phyloP scores from a whole-genome alignment of 2,329 filamentous ascomycete genomes.

The Coniochaeta sp. region DNA sequence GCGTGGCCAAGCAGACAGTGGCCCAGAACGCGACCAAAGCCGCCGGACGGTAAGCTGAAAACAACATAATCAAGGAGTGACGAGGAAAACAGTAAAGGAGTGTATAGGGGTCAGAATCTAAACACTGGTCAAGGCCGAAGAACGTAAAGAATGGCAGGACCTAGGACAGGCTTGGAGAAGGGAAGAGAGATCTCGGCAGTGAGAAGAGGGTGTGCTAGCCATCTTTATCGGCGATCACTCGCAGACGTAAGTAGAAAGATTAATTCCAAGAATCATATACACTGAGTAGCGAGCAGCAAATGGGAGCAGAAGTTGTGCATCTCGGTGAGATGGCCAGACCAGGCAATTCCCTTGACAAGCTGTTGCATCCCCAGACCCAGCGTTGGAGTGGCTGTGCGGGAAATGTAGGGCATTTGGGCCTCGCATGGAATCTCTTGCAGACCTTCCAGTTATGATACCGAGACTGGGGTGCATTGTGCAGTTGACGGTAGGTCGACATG shows the following conservation, averaged over 20 bases:
- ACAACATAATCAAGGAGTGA: conserved; percentile 2
- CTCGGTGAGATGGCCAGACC: neutral
- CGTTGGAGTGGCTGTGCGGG: neutral
- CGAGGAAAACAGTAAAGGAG: neutral
- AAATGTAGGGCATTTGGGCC: neutral
- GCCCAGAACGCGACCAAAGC: neutral
- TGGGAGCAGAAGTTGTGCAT: neutral
- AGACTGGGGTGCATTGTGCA: neutral
- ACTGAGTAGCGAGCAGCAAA: neutral
- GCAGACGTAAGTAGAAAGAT: neutral
- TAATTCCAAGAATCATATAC: neutral
- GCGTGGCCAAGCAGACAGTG: conserved; percentile 3
- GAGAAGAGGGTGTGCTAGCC: neutral
- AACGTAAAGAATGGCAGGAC: neutral
- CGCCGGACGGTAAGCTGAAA: neutral
- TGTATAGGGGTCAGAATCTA: neutral
- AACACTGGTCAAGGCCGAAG: neutral
- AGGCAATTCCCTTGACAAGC: neutral
- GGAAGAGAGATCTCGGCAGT: neutral
- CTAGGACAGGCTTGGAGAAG: neutral
- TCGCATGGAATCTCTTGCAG: neutral
- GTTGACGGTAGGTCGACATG: neutral
- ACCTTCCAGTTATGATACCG: neutral
- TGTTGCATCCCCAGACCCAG: neutral
- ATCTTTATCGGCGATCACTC: conserved; percentile 1